Evolutionary conservation across 495 filamentous ascomycete species (phyloP), one percentile per base, ranked within the genome.

Genomic region (Tetracladium marchalianum): DNA sequence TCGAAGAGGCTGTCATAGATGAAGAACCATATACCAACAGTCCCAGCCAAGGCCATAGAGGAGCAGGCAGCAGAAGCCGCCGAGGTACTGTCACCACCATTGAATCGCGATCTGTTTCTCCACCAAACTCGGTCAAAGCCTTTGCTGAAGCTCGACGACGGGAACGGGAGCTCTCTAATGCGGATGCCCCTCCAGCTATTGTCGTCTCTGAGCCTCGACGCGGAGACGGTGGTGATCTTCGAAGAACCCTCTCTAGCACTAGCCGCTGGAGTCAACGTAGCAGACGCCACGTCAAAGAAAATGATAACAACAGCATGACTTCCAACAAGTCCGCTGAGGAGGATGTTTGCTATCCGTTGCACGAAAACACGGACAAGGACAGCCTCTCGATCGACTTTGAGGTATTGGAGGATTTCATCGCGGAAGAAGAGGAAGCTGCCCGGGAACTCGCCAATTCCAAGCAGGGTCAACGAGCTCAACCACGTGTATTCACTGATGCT

Each of bases 61-160:
- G 16, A 19, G 19, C 17, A 4, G 31, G 31, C 9, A 49, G 61
- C 8, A 64, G 63, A 31, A 64, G 62, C 43, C 66, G 73, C 4
- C 68, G 70, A 35, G 71, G 65, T 19, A 78, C 67, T 22, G 64
- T 70, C 18, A 54, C 48, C 1, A 64, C 60, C 9, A 66, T 69
- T 39, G 59, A 76, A 6, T 78, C 76, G 32, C 74, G 85, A 19
- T 86, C 85, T 1, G 71, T 75, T 0, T 98, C 93, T 13, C 90
- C 89, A 10, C 90, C 92, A 1, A 97, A 96, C 62, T 98, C 92
- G 2, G 92, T 98, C 18, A 90, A 96, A 62, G 92, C 92, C 12
- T 98, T 98, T 62, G 93, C 90, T 3, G 87, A 92, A 51, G 77
- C 77, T 34, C 69, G 77, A 31, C 73, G 75, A 16, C 69, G 75